Percentiles rank a stretch among this genome's conserved stretches.
Conservation (phyloP, 805 yeast genomes). For the Lachancea nothofagi region DNA sequence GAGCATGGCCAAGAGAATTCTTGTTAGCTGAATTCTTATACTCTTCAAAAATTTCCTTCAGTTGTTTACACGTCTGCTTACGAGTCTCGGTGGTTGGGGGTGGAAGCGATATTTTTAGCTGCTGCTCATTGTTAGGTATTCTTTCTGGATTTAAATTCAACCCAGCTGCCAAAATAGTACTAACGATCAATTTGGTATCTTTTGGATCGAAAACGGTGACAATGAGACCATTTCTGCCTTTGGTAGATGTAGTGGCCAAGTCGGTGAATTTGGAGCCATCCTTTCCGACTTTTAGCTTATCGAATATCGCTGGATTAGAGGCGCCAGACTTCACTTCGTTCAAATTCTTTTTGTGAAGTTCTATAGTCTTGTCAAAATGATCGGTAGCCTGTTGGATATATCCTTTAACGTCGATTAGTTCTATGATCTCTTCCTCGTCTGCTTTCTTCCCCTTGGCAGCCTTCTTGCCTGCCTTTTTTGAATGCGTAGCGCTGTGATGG, state of each 20-base stretch:
- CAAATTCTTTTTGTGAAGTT: conserved; percentile 48
- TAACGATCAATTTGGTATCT: conserved; percentile 60
- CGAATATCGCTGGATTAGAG: conserved; percentile 61
- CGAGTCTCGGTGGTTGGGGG: conserved; percentile 65
- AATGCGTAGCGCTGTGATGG: neutral
- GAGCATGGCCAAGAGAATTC: conserved; percentile 49
- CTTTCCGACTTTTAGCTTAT: conserved; percentile 47
- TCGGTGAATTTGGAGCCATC: conserved; percentile 47
- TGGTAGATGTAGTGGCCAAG: conserved; percentile 64
- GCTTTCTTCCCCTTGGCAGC: conserved; percentile 12
- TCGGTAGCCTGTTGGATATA: conserved; percentile 14
- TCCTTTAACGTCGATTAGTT: conserved; percentile 16
- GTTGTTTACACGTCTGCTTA: conserved; percentile 47
- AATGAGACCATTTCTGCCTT: conserved; percentile 58
- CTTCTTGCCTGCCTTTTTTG: conserved; percentile 9
- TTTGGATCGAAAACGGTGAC: conserved; percentile 88
- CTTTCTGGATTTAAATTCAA: conserved; percentile 76
- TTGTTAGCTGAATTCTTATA: conserved; percentile 48
- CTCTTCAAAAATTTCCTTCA: conserved; percentile 63
- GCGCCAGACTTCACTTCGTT: conserved; percentile 65
- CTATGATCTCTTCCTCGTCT: conserved; percentile 14
- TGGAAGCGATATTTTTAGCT: conserved; percentile 68
- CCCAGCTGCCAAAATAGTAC: conserved; percentile 62
- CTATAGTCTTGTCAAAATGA: conserved; percentile 44
- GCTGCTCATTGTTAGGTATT: conserved; percentile 66